Percentiles rank a stretch among this genome's conserved stretches.
These are phyloP conservation scores for Aspergillus bombycis DNA, from an alignment of 2,329 filamentous ascomycete genomes.

Conservation along the genomic window DNA sequence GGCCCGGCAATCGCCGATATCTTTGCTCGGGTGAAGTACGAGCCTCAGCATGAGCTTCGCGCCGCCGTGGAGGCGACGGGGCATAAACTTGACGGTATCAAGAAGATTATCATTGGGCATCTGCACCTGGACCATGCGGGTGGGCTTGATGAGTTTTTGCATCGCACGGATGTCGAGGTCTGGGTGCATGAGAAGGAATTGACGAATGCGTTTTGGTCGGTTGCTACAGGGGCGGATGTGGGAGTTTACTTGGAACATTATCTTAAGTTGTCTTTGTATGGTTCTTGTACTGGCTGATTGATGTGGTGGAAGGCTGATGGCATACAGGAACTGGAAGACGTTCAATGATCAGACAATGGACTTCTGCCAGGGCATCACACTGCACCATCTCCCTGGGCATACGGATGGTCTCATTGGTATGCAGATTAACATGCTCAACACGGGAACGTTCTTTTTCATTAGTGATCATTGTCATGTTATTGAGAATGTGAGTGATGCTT, in stretches of 20 bases:
- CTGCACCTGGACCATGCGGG: slow-evolving; percentile 18
- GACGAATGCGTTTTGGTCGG: slow-evolving; percentile 14
- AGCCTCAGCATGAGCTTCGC: slow-evolving; percentile 14
- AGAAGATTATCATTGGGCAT: slow-evolving; percentile 18
- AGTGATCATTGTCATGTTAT: slow-evolving; percentile 19
- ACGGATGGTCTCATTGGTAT: slow-evolving; percentile 15
- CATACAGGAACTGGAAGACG: slow-evolving; percentile 16
- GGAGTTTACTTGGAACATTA: slow-evolving; percentile 18
- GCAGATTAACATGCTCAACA: slow-evolving; percentile 18
- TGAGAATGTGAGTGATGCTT: slow-evolving; percentile 12
- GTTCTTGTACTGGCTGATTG: rapidly evolving
- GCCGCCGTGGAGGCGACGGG: slow-evolving; percentile 16
- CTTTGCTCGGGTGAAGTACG: slow-evolving; percentile 15
- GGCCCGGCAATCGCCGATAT: slow-evolving; percentile 12
- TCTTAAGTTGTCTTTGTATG: slow-evolving; percentile 13
- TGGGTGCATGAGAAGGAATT: slow-evolving; percentile 20
- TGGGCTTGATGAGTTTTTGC: slow-evolving; percentile 13
- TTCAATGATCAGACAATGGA: slow-evolving; percentile 15
- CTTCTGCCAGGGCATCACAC: slow-evolving; percentile 19
- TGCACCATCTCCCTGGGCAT: slow-evolving; percentile 15
- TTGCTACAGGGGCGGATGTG: slow-evolving; percentile 16
- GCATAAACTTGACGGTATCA: slow-evolving; percentile 13
- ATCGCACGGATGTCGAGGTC: slow-evolving; percentile 13
- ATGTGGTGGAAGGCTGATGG: neutral
- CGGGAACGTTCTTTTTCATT: slow-evolving; percentile 17